Percentiles rank a stretch among this genome's conserved stretches.
Evolutionary conservation across 805 yeast genomes (phyloP).

Genomic region (Wickerhamiella occidentalis): DNA sequence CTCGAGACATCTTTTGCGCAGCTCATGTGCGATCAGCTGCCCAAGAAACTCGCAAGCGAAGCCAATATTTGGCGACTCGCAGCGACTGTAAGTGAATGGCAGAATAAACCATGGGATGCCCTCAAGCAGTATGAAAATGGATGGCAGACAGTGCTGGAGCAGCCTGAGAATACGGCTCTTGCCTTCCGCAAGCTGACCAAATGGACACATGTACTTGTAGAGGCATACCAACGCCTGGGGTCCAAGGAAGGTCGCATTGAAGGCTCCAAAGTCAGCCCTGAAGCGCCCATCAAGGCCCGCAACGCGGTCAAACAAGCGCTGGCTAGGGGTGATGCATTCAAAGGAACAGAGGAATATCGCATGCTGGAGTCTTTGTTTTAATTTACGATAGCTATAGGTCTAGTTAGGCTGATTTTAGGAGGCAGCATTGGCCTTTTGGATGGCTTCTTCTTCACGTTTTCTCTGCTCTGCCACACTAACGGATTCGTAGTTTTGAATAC

Average conservation of each 20-base stretch:
- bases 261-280: conserved; percentile 70
- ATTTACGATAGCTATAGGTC: no score
- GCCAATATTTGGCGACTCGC: conserved; percentile 69
- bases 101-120: conserved; percentile 76
- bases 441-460: conserved; percentile 15
- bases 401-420: no score
- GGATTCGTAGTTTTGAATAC: conserved; percentile 18
- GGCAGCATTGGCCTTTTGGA: conserved; percentile 15
- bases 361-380: neutral
- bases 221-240: conserved; percentile 83
- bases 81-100: conserved; percentile 81
- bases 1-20: conserved; percentile 48
- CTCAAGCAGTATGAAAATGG: conserved; percentile 80
- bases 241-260: conserved; percentile 47
- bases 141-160: conserved; percentile 54
- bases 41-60: conserved; percentile 52
- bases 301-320: conserved; percentile 58
- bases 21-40: conserved; percentile 56
- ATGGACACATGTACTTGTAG: conserved; percentile 62
- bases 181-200: conserved; percentile 73
- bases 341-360: conserved; percentile 10
- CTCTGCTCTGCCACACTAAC: neutral
- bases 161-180: conserved; percentile 50
- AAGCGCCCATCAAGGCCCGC: conserved; percentile 80
- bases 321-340: conserved; percentile 51